phyloP scores from a whole-genome alignment of 768 basidiomycete species.

The Lactarius hatsudake region DNA sequence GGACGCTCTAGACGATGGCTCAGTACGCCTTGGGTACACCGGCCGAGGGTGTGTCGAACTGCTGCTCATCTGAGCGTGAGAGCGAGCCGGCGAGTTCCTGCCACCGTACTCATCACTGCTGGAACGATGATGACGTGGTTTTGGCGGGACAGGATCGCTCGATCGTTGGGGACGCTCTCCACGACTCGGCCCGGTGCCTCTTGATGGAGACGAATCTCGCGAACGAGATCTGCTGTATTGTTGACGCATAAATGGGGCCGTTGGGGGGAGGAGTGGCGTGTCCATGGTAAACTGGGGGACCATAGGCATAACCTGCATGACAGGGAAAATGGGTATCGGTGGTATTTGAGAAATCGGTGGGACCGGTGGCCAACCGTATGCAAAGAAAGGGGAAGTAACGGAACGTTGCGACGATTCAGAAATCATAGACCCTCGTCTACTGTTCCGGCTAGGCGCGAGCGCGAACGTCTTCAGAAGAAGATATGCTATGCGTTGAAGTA shows the following conservation, averaged over 20 bases:
- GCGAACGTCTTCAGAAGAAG: slow-evolving; percentile 24
- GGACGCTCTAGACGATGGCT: not conserved
- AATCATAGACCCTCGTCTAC: slow-evolving; percentile 17
- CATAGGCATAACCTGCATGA: slow-evolving; percentile 22
- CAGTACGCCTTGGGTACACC: not conserved
- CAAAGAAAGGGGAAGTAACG: not conserved
- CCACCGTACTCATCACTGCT: slow-evolving; percentile 22
- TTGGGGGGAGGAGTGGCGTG: slow-evolving; percentile 29
- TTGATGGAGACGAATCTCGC: slow-evolving; percentile 14
- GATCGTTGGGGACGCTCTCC: slow-evolving; percentile 17
- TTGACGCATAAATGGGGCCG: slow-evolving; percentile 29
- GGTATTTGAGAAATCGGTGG: slow-evolving; percentile 19
- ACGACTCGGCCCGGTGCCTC: slow-evolving; percentile 14
- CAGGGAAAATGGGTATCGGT: slow-evolving; percentile 19
- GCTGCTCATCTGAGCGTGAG: not conserved
- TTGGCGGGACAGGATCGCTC: slow-evolving; percentile 4
- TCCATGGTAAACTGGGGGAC: slow-evolving; percentile 27
- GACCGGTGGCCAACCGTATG: slow-evolving; percentile 21
- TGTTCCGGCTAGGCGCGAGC: slow-evolving; percentile 12
- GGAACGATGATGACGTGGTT: slow-evolving; percentile 23
- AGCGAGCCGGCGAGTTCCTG: slow-evolving; percentile 2
- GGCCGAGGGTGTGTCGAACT: not conserved
- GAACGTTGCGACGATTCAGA: slow-evolving; percentile 24
- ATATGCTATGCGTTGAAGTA: slow-evolving; percentile 12
- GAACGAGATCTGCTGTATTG: slow-evolving; percentile 20